phyloP scores from a whole-genome alignment of 106 monocot species.

The Vanilla planifolia region DNA sequence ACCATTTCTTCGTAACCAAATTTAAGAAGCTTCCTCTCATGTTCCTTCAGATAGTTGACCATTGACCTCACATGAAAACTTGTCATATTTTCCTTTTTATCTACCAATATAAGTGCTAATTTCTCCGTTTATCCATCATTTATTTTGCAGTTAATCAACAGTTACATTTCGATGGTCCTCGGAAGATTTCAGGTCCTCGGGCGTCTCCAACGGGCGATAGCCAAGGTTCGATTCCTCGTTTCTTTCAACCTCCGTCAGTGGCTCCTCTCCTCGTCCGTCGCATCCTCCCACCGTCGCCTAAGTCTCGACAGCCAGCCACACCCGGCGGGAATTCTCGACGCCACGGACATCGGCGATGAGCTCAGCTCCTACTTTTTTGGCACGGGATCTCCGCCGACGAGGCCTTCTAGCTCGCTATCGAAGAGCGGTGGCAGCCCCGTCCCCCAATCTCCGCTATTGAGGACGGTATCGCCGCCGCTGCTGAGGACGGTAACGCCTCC shows the following conservation, averaged over 20 bases:
- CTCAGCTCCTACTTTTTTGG: background rate
- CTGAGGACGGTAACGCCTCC: constrained; percentile 1
- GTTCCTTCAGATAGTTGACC: too few relatives aligned
- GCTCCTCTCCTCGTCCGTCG: constrained; percentile 19
- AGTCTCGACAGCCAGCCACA: constrained; percentile 16
- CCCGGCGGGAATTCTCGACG: constrained; percentile 34
- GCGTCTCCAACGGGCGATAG: constrained; percentile 31
- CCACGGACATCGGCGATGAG: constrained; percentile 12
- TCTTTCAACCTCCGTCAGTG: constrained; percentile 40
- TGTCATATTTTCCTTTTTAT: too few relatives aligned
- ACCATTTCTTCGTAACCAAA: too few relatives aligned
- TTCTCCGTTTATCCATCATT: too few relatives aligned
- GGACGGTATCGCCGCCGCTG: background rate
- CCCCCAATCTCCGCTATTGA: too few relatives aligned
- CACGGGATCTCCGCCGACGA: background rate
- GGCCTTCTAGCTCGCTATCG: constrained; percentile 14
- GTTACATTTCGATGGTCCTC: constrained; percentile 7
- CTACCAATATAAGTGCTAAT: too few relatives aligned
- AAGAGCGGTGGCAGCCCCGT: constrained; percentile 10
- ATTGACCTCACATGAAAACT: too few relatives aligned
- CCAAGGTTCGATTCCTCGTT: constrained; percentile 42
- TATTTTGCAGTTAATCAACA: too few relatives aligned
- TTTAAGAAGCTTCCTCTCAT: too few relatives aligned
- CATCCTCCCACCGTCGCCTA: background rate
- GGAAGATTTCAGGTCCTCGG: background rate